phyloP scores from a whole-genome alignment of 257 asterid genomes.

The Penstemon eatonii region DNA sequence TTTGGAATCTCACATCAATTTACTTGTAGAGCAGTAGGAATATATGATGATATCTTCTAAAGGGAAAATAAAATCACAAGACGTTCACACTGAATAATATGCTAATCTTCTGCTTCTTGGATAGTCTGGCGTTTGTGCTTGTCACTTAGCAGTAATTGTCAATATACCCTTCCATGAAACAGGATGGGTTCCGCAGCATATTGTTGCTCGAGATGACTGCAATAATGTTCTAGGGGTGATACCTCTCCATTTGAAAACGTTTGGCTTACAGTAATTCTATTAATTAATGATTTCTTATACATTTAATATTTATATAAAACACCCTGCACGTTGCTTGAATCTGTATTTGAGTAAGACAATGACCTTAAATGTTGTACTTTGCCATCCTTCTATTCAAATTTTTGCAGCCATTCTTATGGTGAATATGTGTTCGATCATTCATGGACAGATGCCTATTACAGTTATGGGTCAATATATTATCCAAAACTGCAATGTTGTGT shows the following conservation, averaged over 20 bases:
- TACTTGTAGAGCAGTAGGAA: no score
- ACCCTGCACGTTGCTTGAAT: neutral
- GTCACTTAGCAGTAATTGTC: constrained; percentile 28
- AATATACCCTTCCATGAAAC: constrained; percentile 59
- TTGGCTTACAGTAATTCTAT: constrained; percentile 23
- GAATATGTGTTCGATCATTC: constrained; percentile 98
- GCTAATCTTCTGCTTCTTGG: constrained; percentile 16
- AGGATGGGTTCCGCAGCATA: constrained; percentile 94
- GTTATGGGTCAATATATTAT: constrained; percentile 81
- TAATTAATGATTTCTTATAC: neutral
- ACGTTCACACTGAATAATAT: constrained; percentile 6
- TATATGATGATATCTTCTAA: no score
- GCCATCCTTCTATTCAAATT: constrained; percentile 30
- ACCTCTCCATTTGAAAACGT: constrained; percentile 97
- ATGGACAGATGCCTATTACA: constrained; percentile 95
- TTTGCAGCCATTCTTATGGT: constrained; percentile 95
- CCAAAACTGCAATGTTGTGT: constrained; percentile 91
- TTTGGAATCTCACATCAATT: no score
- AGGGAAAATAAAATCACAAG: constrained; percentile 10
- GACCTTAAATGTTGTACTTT: constrained; percentile 27
- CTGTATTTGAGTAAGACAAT: constrained; percentile 1
- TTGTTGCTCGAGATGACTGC: constrained; percentile 69
- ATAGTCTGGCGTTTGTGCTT: constrained; percentile 17
- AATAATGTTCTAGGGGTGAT: constrained; percentile 73
- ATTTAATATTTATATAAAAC: no score